These are phyloP conservation scores for Lachnellula hyalina DNA, from an alignment of 2,329 filamentous ascomycete species.

Conservation along the genomic window DNA sequence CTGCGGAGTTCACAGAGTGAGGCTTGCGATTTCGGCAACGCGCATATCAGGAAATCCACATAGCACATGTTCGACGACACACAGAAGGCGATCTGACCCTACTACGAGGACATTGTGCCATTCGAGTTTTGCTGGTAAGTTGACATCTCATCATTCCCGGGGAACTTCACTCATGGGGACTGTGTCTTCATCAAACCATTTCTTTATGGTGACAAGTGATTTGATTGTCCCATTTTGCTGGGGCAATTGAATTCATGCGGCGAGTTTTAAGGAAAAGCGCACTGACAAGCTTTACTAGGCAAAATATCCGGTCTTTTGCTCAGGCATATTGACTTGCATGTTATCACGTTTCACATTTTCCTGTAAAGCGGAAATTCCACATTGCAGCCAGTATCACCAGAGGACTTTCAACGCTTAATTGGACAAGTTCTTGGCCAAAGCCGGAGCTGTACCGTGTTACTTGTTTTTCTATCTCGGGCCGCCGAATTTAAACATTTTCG, in stretches of 20 bases:
- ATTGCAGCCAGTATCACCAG: slow-evolving; percentile 2
- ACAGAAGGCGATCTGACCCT: slow-evolving; percentile 1
- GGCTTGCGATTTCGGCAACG: slow-evolving; percentile 8
- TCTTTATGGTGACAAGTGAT: slow-evolving; percentile 2
- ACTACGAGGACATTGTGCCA: neutral
- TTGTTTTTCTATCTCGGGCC: slow-evolving; percentile 9
- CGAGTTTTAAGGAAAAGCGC: slow-evolving; percentile 15
- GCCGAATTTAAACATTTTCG: slow-evolving; percentile 15
- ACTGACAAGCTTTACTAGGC: slow-evolving; percentile 20
- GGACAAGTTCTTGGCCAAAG: slow-evolving; percentile 10
- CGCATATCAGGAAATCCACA: slow-evolving; percentile 15
- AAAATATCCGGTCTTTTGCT: slow-evolving; percentile 19
- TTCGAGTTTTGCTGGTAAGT: slow-evolving; percentile 11
- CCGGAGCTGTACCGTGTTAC: slow-evolving; percentile 1
- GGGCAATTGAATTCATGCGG: neutral
- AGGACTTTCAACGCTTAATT: slow-evolving; percentile 14
- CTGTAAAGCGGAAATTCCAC: slow-evolving; percentile 14
- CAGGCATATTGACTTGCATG: slow-evolving; percentile 26
- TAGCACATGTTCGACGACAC: slow-evolving; percentile 4
- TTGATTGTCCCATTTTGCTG: slow-evolving; percentile 6
- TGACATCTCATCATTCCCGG: neutral
- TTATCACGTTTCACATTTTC: slow-evolving; percentile 26
- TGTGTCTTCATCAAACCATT: slow-evolving; percentile 5
- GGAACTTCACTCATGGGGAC: neutral
- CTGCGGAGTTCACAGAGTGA: neutral